A percentile compares a stretch with the other conserved stretches of the same genome.
Conservation (phyloP, 441 rosid genomes). For the Melastoma candidum region DNA sequence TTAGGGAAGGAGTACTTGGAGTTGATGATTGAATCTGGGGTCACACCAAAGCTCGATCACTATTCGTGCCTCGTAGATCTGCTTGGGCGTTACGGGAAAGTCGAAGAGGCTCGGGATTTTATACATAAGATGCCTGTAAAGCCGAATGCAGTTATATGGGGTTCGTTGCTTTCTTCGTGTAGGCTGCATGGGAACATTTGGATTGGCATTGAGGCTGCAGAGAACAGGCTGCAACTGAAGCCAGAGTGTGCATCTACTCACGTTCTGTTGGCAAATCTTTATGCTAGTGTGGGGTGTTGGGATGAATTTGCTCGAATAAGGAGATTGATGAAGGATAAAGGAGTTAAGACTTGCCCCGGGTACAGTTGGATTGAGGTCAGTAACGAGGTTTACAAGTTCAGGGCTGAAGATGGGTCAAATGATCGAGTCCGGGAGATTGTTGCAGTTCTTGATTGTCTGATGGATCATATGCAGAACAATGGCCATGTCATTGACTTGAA, state of each 20-base stretch:
- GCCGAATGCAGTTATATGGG: slow-evolving; percentile 56
- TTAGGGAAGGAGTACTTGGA: slow-evolving; percentile 44
- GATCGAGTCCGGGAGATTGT: slow-evolving; percentile 29
- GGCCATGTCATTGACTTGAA: slow-evolving; percentile 20
- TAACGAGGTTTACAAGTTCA: slow-evolving; percentile 46
- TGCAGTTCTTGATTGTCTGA: slow-evolving; percentile 33
- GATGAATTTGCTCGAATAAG: slow-evolving; percentile 63
- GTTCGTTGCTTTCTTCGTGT: slow-evolving; percentile 68
- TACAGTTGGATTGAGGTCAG: slow-evolving; percentile 74
- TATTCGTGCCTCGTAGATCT: slow-evolving; percentile 77
- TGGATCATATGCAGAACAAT: slow-evolving; percentile 36
- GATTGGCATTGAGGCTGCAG: slow-evolving; percentile 71
- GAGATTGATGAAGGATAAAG: slow-evolving; percentile 67
- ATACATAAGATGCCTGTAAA: slow-evolving; percentile 50
- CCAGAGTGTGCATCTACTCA: slow-evolving; percentile 66
- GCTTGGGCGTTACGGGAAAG: slow-evolving; percentile 62
- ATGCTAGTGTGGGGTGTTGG: slow-evolving; percentile 55
- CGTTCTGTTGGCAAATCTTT: slow-evolving; percentile 59
- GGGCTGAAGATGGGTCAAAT: slow-evolving; percentile 55
- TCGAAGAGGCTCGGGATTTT: slow-evolving; percentile 56
- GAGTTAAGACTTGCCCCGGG: slow-evolving; percentile 54
- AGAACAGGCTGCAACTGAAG: slow-evolving; percentile 48
- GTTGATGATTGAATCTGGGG: slow-evolving; percentile 38
- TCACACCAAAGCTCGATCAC: slow-evolving; percentile 59
- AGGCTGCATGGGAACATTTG: slow-evolving; percentile 57